Evolutionary conservation across 257 asterid species (phyloP).

Genomic region (Solanum chilense): DNA sequence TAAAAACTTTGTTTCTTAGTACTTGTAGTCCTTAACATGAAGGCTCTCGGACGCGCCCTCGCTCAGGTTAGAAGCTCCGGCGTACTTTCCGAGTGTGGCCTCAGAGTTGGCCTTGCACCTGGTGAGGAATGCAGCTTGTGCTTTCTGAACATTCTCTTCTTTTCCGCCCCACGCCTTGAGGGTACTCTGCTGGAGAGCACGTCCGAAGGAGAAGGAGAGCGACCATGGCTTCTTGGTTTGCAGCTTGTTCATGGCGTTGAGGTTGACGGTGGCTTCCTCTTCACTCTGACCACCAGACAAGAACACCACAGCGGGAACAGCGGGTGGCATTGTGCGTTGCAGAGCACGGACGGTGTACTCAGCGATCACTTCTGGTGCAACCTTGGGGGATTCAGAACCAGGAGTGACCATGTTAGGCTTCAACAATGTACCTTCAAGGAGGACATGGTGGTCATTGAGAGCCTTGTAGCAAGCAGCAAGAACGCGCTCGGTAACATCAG

Average conservation of each 20-base stretch:
- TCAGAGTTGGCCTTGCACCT: conserved; percentile 65
- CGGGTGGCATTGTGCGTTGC: conserved; percentile 59
- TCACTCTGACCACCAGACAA: conserved; percentile 63
- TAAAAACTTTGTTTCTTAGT: conserved; percentile 11
- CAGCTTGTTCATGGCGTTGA: conserved; percentile 53
- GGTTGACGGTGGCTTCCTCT: conserved; percentile 48
- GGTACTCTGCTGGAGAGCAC: conserved; percentile 62
- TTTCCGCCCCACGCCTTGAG: conserved; percentile 59
- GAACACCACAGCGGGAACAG: conserved; percentile 57
- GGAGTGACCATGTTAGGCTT: conserved; percentile 73
- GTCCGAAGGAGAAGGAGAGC: conserved; percentile 43
- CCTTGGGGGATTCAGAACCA: conserved; percentile 46
- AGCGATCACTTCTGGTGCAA: conserved; percentile 49
- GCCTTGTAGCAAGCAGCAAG: conserved; percentile 71
- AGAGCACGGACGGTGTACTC: conserved; percentile 52
- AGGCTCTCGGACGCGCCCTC: conserved; percentile 66
- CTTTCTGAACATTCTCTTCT: conserved; percentile 33
- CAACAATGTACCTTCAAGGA: conserved; percentile 47
- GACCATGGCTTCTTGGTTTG: conserved; percentile 60
- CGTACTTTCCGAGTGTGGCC: conserved; percentile 52
- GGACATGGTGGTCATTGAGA: conserved; percentile 49
- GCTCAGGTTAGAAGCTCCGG: conserved; percentile 23
- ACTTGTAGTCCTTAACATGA: conserved; percentile 60
- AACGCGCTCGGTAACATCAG: conserved; percentile 55
- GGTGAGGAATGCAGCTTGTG: conserved; percentile 35